A percentile compares a stretch with the other conserved stretches of the same genome.
phyloP scores from a whole-genome alignment of 495 filamentous ascomycete species.

The Aspergillus egyptiacus region DNA sequence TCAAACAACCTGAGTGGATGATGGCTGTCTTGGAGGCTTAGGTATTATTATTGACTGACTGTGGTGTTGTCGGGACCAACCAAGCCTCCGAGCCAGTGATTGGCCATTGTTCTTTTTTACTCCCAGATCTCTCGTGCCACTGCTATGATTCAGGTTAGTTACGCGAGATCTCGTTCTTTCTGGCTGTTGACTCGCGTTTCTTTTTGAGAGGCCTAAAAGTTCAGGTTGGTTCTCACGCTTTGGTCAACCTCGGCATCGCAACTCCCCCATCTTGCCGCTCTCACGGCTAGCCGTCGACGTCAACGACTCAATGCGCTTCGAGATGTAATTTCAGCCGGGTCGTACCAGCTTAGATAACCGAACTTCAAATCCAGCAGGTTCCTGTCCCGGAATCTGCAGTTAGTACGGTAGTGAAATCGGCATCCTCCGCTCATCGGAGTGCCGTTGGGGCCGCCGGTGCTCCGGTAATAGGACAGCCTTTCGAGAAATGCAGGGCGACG shows the following conservation, averaged over 20 bases:
- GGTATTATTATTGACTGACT: too few relatives aligned
- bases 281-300: too few relatives aligned
- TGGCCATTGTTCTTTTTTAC: too few relatives aligned
- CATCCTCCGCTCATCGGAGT: slow-evolving; percentile 9
- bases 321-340: too few relatives aligned
- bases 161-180: neutral
- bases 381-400: neutral
- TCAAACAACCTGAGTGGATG: neutral
- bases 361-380: too few relatives aligned
- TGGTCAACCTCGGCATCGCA: too few relatives aligned
- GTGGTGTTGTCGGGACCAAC: too few relatives aligned
- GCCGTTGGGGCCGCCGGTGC: neutral
- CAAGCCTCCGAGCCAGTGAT: neutral
- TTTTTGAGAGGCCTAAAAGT: too few relatives aligned
- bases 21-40: neutral
- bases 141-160: neutral
- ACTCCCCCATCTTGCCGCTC: too few relatives aligned
- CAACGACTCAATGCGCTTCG: too few relatives aligned
- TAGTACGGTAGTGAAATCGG: neutral
- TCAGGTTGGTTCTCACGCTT: too few relatives aligned
- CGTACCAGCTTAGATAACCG: too few relatives aligned
- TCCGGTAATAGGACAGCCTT: slow-evolving; percentile 3
- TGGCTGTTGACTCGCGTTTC: neutral
- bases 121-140: neutral
- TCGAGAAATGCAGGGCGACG: neutral